phyloP scores from a whole-genome alignment of 2,329 filamentous ascomycete genomes.

The Hypoxylon sp. region DNA sequence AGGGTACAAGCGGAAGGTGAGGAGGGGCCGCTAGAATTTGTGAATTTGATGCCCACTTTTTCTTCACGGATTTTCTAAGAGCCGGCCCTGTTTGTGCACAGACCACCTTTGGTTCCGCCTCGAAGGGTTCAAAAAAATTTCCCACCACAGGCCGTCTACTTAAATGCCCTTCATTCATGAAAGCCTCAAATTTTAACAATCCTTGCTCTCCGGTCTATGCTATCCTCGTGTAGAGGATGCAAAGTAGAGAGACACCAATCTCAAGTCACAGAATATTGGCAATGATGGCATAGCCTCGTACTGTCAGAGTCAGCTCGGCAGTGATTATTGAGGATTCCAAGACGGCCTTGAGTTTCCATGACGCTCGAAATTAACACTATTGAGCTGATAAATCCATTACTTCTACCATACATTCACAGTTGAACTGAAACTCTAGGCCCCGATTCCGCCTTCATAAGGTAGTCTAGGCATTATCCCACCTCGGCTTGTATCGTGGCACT shows the following conservation, averaged over 20 bases:
- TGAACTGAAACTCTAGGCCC: neutral
- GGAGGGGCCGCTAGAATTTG: slow-evolving; percentile 31
- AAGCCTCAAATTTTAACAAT: neutral
- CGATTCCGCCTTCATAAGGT: neutral
- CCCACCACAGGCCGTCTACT: neutral
- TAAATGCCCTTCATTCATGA: neutral
- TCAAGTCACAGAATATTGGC: neutral
- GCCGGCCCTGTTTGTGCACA: slow-evolving; percentile 18
- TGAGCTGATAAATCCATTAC: neutral
- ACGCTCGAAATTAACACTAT: neutral
- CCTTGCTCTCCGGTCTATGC: neutral
- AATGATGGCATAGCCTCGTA: neutral
- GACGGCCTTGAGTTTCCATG: neutral
- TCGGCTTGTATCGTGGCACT: neutral
- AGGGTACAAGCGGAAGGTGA: slow-evolving; percentile 37
- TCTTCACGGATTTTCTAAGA: slow-evolving; percentile 23
- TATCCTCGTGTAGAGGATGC: neutral
- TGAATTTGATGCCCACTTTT: slow-evolving; percentile 16
- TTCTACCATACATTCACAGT: neutral
- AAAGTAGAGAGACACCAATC: neutral
- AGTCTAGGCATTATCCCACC: neutral
- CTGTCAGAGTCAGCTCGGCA: neutral
- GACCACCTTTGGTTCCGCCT: too few relatives aligned
- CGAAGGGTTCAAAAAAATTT: too few relatives aligned
- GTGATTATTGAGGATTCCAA: neutral